phyloP scores from a whole-genome alignment of 495 filamentous ascomycete species.

The Xylaria acuta region DNA sequence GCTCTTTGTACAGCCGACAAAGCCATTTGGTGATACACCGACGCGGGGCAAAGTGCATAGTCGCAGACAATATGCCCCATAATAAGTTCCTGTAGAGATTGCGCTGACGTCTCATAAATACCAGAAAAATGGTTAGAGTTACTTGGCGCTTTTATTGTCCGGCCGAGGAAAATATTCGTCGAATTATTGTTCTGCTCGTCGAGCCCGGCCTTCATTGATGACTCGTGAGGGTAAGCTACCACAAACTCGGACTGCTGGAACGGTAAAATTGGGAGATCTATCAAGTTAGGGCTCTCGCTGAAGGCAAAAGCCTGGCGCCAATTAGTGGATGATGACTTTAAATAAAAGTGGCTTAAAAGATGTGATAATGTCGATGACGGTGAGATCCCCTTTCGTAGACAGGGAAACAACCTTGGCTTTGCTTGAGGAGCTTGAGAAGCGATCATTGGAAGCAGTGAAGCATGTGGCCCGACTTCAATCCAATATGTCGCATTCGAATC shows the following conservation, averaged over 20 bases:
- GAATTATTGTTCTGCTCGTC: not conserved
- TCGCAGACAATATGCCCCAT: constrained; percentile 22
- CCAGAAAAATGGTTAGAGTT: not conserved
- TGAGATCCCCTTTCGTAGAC: constrained; percentile 13
- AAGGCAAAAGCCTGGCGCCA: not conserved
- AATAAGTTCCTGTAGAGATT: constrained; percentile 20
- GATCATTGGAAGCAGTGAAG: constrained; percentile 22
- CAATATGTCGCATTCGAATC: not conserved
- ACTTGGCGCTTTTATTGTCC: not conserved
- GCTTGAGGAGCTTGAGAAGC: constrained; percentile 11
- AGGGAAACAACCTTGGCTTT: constrained; percentile 8
- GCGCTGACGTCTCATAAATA: constrained; percentile 10
- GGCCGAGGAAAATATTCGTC: not conserved
- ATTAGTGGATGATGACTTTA: not conserved
- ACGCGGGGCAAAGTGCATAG: constrained; percentile 23
- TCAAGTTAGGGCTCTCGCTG: not conserved
- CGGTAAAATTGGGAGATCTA: not conserved
- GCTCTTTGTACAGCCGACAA: constrained; percentile 14
- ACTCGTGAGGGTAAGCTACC: not conserved
- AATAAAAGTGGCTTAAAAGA: not conserved
- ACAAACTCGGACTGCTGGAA: not conserved
- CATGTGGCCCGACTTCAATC: not conserved
- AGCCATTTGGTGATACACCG: constrained; percentile 25
- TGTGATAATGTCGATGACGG: not conserved
- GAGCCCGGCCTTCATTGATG: not conserved